Conservation (phyloP, 1,139 yeast genomes). For the Tardiomyces blankii region DNA sequence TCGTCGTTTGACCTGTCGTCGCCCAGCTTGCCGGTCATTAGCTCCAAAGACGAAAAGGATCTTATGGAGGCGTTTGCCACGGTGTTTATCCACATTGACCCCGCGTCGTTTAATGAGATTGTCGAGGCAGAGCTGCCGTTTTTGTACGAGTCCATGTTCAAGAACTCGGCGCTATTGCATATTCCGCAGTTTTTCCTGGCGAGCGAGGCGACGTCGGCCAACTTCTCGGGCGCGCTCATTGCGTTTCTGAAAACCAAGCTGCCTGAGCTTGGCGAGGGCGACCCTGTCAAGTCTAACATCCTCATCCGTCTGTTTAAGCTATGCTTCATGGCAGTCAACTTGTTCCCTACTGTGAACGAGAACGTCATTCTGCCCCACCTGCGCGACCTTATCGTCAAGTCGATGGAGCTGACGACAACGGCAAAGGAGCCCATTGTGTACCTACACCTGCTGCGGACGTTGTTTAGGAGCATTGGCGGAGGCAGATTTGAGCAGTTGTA, state of each 20-base stretch:
- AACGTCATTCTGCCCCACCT: constrained; percentile 79
- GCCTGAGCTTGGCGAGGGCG: constrained; percentile 71
- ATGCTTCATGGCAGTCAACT: constrained; percentile 90
- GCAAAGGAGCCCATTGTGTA: constrained; percentile 89
- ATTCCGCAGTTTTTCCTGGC: constrained; percentile 92
- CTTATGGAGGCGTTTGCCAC: constrained; percentile 94
- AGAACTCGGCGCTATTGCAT: constrained; percentile 79
- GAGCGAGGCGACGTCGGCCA: constrained; percentile 85
- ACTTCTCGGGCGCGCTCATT: constrained; percentile 79
- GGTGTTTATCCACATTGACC: constrained; percentile 86
- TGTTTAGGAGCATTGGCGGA: constrained; percentile 92
- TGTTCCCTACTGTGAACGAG: constrained; percentile 84
- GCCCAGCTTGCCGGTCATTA: constrained; percentile 54
- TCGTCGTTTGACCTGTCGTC: constrained; percentile 3
- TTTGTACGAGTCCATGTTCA: constrained; percentile 68
- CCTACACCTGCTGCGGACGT: constrained; percentile 75
- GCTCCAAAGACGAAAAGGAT: constrained; percentile 89
- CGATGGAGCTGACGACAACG: constrained; percentile 70
- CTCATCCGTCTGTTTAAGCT: constrained; percentile 78
- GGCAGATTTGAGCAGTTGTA: constrained; percentile 88
- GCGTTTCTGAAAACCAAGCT: constrained; percentile 65
- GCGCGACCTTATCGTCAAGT: constrained; percentile 68
- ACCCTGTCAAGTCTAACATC: constrained; percentile 68
- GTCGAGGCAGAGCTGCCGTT: constrained; percentile 71
- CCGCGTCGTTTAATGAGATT: constrained; percentile 91